These are phyloP conservation scores for Leishmania tarentolae DNA, from an alignment of 208 protist species.

Conservation along the genomic window DNA sequence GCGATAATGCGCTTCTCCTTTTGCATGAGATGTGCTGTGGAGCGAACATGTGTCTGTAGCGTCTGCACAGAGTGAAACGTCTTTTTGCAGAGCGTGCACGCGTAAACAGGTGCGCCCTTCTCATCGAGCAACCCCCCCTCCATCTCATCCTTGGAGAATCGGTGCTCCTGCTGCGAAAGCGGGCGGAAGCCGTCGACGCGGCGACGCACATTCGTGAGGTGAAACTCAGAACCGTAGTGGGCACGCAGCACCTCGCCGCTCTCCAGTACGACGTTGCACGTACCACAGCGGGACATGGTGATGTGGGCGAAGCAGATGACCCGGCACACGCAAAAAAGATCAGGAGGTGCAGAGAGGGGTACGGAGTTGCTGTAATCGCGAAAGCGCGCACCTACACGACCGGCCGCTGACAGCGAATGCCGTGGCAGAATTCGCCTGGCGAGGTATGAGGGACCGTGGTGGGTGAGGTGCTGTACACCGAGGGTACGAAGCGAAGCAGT, in stretches of 20 bases:
- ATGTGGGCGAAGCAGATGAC: background rate
- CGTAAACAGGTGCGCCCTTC: conserved; percentile 59
- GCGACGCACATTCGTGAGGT: conserved; percentile 84
- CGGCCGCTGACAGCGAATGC: background rate
- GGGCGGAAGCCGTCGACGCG: conserved; percentile 82
- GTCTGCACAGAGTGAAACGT: conserved; percentile 89
- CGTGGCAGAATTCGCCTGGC: background rate
- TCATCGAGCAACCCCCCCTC: conserved; percentile 36
- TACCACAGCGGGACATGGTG: conserved; percentile 70
- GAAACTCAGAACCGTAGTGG: conserved; percentile 84
- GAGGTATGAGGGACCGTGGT: background rate
- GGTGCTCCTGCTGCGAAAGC: conserved; percentile 65
- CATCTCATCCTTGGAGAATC: conserved; percentile 22
- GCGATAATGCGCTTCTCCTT: conserved; percentile 91
- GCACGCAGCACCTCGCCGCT: conserved; percentile 46
- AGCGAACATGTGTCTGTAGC: conserved; percentile 89
- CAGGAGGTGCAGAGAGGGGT: background rate
- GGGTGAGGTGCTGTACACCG: background rate
- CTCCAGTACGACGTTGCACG: conserved; percentile 72
- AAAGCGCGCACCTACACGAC: background rate
- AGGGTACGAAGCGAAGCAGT: background rate
- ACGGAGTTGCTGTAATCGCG: background rate
- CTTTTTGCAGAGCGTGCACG: conserved; percentile 92
- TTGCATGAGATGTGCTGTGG: conserved; percentile 88
- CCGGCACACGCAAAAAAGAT: background rate